These are phyloP conservation scores for Phaseolus lunatus DNA, from an alignment of 306 rosid species.

Conservation along the genomic window DNA sequence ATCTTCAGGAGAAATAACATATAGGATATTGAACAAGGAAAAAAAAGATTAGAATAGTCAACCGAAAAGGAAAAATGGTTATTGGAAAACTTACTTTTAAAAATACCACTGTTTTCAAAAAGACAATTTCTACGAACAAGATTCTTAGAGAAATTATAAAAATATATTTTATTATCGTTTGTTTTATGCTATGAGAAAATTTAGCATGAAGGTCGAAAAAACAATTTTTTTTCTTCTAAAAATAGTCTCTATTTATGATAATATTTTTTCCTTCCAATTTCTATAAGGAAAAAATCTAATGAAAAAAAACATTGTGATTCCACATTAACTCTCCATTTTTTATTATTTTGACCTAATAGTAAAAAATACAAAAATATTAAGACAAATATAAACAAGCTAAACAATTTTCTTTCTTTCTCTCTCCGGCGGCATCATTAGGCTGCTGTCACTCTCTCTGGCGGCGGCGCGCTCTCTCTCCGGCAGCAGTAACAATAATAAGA, in stretches of 20 bases:
- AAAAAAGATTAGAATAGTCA: neutral
- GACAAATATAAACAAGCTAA: neutral
- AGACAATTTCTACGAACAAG: neutral
- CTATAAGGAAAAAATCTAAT: neutral
- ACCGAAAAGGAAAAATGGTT: neutral
- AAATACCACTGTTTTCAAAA: neutral
- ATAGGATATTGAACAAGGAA: neutral
- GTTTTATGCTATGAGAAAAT: too few species aligned
- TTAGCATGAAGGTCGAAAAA: too few species aligned
- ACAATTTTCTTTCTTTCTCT: neutral
- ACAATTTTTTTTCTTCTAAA: too few species aligned
- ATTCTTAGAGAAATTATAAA: neutral
- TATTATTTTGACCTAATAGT: too few species aligned
- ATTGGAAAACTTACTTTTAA: too few species aligned
- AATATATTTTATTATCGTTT: neutral
- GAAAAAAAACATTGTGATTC: neutral
- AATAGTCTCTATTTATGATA: neutral
- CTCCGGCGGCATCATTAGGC: neutral
- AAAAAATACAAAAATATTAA: too few species aligned
- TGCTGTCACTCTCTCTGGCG: neutral
- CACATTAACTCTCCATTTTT: neutral
- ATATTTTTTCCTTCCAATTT: neutral
- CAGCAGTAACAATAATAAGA: too few species aligned
- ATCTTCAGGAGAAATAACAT: neutral
- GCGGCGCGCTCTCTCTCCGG: neutral